A percentile compares a stretch with the other conserved stretches of the same genome.
These are phyloP conservation scores for Taiozyma sp. DNA, from an alignment of 1,139 yeast species.

Conservation along the genomic window DNA sequence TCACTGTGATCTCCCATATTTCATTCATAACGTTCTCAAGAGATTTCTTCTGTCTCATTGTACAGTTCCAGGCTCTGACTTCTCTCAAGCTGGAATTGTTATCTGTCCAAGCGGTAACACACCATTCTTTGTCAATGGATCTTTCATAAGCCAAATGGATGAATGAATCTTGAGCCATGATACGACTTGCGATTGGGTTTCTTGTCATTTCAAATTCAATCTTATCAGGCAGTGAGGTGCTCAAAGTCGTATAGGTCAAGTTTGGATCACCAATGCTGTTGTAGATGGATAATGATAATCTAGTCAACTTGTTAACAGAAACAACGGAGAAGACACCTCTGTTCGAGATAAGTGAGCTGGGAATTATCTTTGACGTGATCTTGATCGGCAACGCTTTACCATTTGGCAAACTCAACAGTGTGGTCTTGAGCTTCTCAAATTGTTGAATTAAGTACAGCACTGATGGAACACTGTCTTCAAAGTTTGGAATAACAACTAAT, in stretches of 20 bases:
- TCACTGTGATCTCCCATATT: conserved; percentile 50
- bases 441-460: conserved; percentile 43
- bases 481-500: conserved; percentile 27
- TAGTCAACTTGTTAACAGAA: conserved; percentile 44
- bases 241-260: conserved; percentile 27
- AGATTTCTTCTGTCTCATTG: conserved; percentile 38
- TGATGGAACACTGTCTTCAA: conserved; percentile 34
- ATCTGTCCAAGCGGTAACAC: conserved; percentile 87
- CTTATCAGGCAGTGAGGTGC: conserved; percentile 28
- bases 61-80: conserved; percentile 64
- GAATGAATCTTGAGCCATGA: conserved; percentile 63
- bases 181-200: conserved; percentile 28
- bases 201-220: conserved; percentile 50
- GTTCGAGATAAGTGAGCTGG: conserved; percentile 45
- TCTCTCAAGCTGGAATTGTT: conserved; percentile 65
- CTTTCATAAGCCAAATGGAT: conserved; percentile 84
- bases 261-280: conserved; percentile 45
- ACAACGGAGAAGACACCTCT: conserved; percentile 42
- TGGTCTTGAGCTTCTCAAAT: conserved; percentile 42
- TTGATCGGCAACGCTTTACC: conserved; percentile 43
- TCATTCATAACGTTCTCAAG: conserved; percentile 55
- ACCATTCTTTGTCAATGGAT: conserved; percentile 78
- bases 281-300: conserved; percentile 58
- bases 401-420: conserved; percentile 36
- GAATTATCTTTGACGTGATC: conserved; percentile 52